Percentiles rank a stretch among this genome's conserved stretches.
These are phyloP conservation scores for Neurospora discreta DNA, from an alignment of 495 filamentous ascomycete species.

Conservation along the genomic window DNA sequence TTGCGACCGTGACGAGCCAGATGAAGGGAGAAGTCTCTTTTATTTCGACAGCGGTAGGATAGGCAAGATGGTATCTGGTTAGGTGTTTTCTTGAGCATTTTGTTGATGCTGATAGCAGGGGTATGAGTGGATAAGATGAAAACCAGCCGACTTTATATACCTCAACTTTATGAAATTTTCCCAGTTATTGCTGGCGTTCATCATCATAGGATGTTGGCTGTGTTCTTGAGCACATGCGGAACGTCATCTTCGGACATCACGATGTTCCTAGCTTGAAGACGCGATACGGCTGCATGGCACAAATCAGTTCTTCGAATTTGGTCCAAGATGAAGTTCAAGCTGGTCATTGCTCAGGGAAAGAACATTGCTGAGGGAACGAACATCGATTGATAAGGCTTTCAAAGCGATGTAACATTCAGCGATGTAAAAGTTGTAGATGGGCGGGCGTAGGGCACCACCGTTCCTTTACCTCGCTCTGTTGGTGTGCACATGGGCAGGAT, in stretches of 20 bases:
- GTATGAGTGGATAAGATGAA: neutral
- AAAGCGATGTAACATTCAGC: neutral
- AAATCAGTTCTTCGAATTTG: neutral
- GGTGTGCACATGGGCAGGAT: neutral
- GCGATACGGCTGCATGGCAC: neutral
- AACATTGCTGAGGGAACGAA: neutral
- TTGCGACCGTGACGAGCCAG: slow-evolving; percentile 22
- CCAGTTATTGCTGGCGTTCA: neutral
- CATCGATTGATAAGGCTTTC: neutral
- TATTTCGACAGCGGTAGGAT: neutral
- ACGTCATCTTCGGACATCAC: neutral
- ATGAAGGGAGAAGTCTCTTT: slow-evolving; percentile 13
- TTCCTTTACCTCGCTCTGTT: neutral
- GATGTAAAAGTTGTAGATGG: neutral
- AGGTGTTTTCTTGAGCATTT: neutral
- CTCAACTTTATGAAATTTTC: neutral
- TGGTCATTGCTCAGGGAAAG: neutral
- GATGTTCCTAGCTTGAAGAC: neutral
- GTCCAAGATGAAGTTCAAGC: neutral
- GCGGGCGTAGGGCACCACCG: neutral
- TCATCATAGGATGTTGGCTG: neutral
- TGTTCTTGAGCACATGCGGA: neutral
- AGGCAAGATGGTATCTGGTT: neutral
- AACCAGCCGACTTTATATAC: neutral
- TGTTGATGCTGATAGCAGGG: neutral